phyloP scores from a whole-genome alignment of 73 alveolate genomes.

The Paramecium biaurelia region DNA sequence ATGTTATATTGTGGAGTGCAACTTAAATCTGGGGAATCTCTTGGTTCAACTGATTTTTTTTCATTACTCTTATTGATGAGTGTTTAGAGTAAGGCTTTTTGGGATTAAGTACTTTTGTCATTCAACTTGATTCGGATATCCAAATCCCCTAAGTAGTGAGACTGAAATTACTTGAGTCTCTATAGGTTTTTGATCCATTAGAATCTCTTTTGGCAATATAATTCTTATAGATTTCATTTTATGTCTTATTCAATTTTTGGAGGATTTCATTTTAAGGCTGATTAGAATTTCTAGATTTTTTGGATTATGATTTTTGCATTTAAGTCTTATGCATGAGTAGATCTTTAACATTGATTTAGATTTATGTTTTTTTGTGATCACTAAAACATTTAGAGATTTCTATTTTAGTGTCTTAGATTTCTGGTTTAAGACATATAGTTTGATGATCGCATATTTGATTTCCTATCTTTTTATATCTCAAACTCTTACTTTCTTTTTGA shows the following conservation, averaged over 20 bases:
- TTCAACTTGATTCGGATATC: slow-evolving; percentile 10
- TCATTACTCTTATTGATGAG: slow-evolving; percentile 5
- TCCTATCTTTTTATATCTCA: slow-evolving; percentile 2
- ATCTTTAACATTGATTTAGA: slow-evolving; percentile 31
- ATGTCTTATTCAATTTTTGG: slow-evolving; percentile 5
- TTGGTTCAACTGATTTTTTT: not conserved
- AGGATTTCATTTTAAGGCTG: not conserved
- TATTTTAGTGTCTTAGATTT: not conserved
- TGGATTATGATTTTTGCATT: not conserved
- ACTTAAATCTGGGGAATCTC: slow-evolving; percentile 19
- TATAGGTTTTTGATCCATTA: slow-evolving; percentile 16
- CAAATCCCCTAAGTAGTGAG: slow-evolving; percentile 12
- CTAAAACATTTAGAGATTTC: not conserved
- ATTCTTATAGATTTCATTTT: slow-evolving; percentile 10
- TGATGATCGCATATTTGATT: not conserved
- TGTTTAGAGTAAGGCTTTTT: not conserved
- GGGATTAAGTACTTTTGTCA: slow-evolving; percentile 10
- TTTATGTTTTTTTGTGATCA: not conserved
- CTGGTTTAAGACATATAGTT: not conserved
- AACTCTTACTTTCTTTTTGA: not conserved
- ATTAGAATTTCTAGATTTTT: not conserved
- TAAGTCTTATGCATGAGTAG: not conserved
- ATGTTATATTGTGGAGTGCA: not conserved
- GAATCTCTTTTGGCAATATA: not conserved
- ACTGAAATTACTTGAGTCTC: slow-evolving; percentile 1